Percentiles rank a stretch among this genome's conserved stretches.
Evolutionary conservation across 73 alveolate genomes (phyloP).

Genomic region (Paramecium caudatum): DNA sequence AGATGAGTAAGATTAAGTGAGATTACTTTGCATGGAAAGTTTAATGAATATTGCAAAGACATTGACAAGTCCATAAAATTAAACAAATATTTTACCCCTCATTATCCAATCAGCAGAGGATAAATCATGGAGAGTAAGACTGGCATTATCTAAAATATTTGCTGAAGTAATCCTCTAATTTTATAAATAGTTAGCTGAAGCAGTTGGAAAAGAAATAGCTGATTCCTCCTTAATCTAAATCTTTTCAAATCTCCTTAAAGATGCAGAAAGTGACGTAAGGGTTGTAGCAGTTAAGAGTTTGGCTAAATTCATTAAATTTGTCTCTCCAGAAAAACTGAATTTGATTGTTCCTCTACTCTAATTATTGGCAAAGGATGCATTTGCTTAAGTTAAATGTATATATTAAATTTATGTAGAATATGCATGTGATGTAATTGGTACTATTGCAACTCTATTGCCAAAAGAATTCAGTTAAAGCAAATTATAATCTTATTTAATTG

Average conservation of each 20-base stretch:
- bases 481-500: constrained; percentile 90
- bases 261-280: constrained; percentile 97
- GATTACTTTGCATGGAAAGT: constrained; percentile 95
- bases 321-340: constrained; percentile 85
- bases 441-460: constrained; percentile 91
- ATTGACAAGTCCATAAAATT: constrained; percentile 91
- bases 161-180: constrained; percentile 82
- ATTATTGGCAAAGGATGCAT: constrained; percentile 74
- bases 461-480: constrained; percentile 87
- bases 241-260: constrained; percentile 92
- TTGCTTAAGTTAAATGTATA: constrained; percentile 70
- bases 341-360: constrained; percentile 73
- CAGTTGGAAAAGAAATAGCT: constrained; percentile 94
- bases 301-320: constrained; percentile 77
- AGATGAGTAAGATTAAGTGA: constrained; percentile 97
- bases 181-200: constrained; percentile 87
- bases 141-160: constrained; percentile 94
- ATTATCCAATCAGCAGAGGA: constrained; percentile 95
- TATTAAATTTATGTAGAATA: constrained; percentile 78
- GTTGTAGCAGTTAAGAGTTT: constrained; percentile 92
- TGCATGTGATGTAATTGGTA: constrained; percentile 90
- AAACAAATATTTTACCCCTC: constrained; percentile 91
- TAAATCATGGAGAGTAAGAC: constrained; percentile 98
- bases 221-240: constrained; percentile 91
- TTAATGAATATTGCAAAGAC: constrained; percentile 93